Percentiles rank a stretch among this genome's conserved stretches.
These are phyloP conservation scores for Chenopodium album DNA, from an alignment of 148 eudicot genomes.

Conservation along the genomic window DNA sequence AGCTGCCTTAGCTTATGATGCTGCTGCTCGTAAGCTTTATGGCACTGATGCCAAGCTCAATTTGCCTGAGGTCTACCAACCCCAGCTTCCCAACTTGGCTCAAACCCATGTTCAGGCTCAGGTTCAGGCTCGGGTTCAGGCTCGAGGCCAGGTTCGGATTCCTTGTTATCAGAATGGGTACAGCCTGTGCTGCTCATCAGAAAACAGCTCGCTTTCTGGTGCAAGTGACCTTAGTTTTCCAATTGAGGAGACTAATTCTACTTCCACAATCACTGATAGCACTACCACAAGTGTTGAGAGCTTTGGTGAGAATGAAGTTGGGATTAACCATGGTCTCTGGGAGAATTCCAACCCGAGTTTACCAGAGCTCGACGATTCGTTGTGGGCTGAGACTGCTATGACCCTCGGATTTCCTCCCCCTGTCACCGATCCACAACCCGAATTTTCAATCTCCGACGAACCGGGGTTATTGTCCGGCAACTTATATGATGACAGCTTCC, in stretches of 20 bases:
- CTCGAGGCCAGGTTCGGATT: background rate
- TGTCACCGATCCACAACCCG: constrained; percentile 19
- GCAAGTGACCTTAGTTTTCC: constrained; percentile 29
- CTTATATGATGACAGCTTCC: constrained; percentile 33
- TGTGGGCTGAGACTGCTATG: constrained; percentile 61
- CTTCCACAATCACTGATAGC: constrained; percentile 28
- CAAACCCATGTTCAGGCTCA: background rate
- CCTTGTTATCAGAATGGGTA: constrained; percentile 25
- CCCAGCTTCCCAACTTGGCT: background rate
- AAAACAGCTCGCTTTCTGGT: constrained; percentile 26
- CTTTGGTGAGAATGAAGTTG: constrained; percentile 40
- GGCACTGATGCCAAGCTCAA: constrained; percentile 81
- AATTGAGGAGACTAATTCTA: constrained; percentile 30
- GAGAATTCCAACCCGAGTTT: constrained; percentile 50
- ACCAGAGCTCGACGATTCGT: constrained; percentile 61
- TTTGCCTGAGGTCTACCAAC: constrained; percentile 47
- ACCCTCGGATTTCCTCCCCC: constrained; percentile 35
- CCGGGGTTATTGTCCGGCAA: constrained; percentile 17
- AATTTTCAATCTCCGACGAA: constrained; percentile 9
- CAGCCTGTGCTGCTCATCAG: constrained; percentile 27
- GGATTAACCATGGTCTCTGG: constrained; percentile 36
- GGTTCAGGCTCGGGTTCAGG: background rate
- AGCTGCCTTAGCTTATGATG: constrained; percentile 86
- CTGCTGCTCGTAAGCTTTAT: constrained; percentile 72
- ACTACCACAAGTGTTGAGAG: constrained; percentile 28